Evolutionary conservation across 2,329 filamentous ascomycete species (phyloP).

Genomic region (Alternaria incomplexa): DNA sequence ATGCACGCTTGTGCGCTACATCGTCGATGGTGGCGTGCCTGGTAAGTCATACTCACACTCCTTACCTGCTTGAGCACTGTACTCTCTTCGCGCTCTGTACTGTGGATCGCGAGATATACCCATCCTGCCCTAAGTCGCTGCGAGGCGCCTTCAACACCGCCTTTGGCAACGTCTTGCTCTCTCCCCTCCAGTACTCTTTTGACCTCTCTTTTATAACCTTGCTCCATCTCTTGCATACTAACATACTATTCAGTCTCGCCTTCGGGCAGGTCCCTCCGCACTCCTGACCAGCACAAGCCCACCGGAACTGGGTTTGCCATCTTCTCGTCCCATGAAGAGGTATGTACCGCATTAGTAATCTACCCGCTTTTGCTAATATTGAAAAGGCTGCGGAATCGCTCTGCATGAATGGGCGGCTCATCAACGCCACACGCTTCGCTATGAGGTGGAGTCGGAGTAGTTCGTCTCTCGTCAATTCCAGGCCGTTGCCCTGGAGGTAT

Average conservation of each 20-base stretch:
- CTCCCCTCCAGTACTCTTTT: not conserved
- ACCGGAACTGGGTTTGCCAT: slow-evolving; percentile 98
- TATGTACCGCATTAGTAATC: slow-evolving; percentile 54
- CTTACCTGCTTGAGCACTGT: not conserved
- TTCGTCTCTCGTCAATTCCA: not conserved
- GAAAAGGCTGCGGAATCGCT: slow-evolving; percentile 89
- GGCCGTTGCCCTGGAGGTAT: not conserved
- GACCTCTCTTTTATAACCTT: not conserved
- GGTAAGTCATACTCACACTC: not conserved
- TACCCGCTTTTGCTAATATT: slow-evolving; percentile 16
- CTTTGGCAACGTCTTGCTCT: slow-evolving; percentile 11
- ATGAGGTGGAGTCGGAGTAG: not conserved
- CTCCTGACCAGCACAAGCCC: slow-evolving; percentile 97
- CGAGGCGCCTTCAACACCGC: not conserved
- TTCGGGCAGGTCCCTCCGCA: slow-evolving; percentile 68
- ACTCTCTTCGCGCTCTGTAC: not conserved
- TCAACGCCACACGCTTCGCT: not conserved
- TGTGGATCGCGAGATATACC: not conserved
- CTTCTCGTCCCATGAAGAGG: slow-evolving; percentile 98
- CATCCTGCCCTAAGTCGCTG: not conserved
- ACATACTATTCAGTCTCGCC: not conserved
- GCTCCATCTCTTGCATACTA: not conserved
- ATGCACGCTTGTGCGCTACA: not conserved
- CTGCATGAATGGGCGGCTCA: slow-evolving; percentile 83
- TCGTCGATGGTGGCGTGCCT: not conserved